Conservation (phyloP, 2,329 filamentous ascomycete species). For the Fusarium penzigii region DNA sequence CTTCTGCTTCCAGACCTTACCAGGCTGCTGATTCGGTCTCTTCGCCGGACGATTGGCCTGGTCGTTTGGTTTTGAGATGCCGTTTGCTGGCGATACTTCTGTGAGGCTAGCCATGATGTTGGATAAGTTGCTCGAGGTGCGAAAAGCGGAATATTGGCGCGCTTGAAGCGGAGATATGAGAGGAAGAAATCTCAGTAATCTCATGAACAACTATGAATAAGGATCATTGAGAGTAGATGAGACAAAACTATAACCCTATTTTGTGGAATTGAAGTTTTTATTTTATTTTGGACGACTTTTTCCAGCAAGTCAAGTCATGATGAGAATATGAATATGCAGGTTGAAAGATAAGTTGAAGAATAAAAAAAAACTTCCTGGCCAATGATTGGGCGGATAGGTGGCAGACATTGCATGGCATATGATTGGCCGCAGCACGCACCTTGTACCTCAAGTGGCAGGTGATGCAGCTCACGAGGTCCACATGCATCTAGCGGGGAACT, state of each 20-base stretch:
- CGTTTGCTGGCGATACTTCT: slow-evolving; percentile 14
- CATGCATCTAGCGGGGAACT: slow-evolving; percentile 25
- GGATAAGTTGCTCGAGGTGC: slow-evolving; percentile 15
- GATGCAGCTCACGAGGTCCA: slow-evolving; percentile 27
- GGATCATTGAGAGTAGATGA: no score
- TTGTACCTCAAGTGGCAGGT: slow-evolving; percentile 19
- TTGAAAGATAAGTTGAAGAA: neutral
- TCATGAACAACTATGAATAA: slow-evolving; percentile 14
- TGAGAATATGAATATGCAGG: no score
- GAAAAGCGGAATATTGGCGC: slow-evolving; percentile 12
- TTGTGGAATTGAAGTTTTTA: no score
- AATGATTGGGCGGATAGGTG: slow-evolving; percentile 11
- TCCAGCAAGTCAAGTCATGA: no score
- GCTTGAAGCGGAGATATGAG: slow-evolving; percentile 13
- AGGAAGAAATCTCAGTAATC: slow-evolving; percentile 16
- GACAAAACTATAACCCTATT: no score
- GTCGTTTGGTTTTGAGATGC: slow-evolving; percentile 14
- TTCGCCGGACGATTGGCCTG: slow-evolving; percentile 18
- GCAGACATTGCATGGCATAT: slow-evolving; percentile 2
- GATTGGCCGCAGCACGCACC: slow-evolving; percentile 21
- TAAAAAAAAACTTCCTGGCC: slow-evolving; percentile 12
- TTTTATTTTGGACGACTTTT: no score
- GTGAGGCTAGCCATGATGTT: slow-evolving; percentile 23
- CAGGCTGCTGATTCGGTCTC: slow-evolving; percentile 20
- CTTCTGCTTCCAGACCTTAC: slow-evolving; percentile 41